Base-by-base conservation (phyloP, 225 moss, liverwort and hornwort genomes). In the Pseudisothecium myosuroides region DNA sequence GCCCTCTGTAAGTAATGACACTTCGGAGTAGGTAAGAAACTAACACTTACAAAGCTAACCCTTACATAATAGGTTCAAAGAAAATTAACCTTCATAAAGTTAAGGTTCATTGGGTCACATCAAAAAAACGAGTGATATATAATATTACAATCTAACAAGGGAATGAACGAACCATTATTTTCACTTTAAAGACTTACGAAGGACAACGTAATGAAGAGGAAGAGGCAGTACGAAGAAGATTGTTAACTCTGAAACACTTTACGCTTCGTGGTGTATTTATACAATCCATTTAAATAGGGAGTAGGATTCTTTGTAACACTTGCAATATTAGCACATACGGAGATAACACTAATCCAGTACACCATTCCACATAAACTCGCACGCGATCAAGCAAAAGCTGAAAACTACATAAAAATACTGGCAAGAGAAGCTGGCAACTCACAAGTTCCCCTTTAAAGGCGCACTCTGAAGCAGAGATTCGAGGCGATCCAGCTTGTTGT, bases 401-500 rank as follows among this genome's bases (percentile, higher is more conserved):
- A 82, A 73, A 75, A 59, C 6, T 16, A 32, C 11, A 36, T 41
- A 55, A 72, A 76, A 18, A 14, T 16, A 59, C 32, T 36, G 58
- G 37, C 66, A 66, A 52, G 20, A 58, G n/a, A 81, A 47, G 72
- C 76, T 34, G 37, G 56, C 32, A 80, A 92, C 90, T 90, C 72
- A 92, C 92, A 90, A 89, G 47, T 56, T 68, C 26, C 63, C 85
- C 86, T 88, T 91, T 29, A 88, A 72, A 72, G 90, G 86, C 24
- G 80, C 84, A 87, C 90, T 95, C 87, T 95, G 94, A 80, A 96
- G 85, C 71, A 96, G 91, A 59, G 94, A 92, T 87, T 97, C 98
- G 81, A 98, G 93, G 59, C 96, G 95, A 92, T 98, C 98, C 56
- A 97, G 90, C 92, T 98, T 98, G 41, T 93, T 98, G 85, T 94